phyloP scores from a whole-genome alignment of 805 yeast genomes.

The Wickerhamiella azymoides region DNA sequence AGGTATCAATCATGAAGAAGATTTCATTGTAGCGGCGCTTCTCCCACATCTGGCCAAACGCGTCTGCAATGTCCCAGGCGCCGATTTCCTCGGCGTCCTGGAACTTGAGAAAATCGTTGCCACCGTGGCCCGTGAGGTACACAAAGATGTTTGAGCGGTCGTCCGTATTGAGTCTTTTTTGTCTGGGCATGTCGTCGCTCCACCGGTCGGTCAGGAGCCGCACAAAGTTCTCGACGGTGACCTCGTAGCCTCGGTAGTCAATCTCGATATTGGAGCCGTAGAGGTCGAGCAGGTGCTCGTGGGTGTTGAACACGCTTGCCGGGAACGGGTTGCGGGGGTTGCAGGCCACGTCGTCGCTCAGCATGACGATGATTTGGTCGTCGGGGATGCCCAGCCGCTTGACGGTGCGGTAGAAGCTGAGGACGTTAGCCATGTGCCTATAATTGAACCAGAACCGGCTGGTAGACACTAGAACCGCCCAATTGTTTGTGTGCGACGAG shows the following conservation, averaged over 20 bases:
- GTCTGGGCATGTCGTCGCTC: constrained; percentile 87
- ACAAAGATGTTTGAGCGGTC: constrained; percentile 88
- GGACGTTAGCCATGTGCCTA: constrained; percentile 91
- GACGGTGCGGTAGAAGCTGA: constrained; percentile 89
- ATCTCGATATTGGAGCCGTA: constrained; percentile 94
- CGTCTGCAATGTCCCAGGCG: constrained; percentile 90
- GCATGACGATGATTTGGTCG: constrained; percentile 89
- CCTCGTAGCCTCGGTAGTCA: constrained; percentile 95
- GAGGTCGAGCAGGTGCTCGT: constrained; percentile 79
- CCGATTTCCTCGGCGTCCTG: constrained; percentile 98
- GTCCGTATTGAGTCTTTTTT: constrained; percentile 81
- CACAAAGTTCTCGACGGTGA: constrained; percentile 93
- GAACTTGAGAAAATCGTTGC: constrained; percentile 90
- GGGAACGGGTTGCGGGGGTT: constrained; percentile 93
- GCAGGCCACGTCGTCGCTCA: constrained; percentile 94
- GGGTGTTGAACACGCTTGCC: constrained; percentile 88
- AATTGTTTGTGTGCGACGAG: constrained; percentile 45
- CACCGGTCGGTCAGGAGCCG: constrained; percentile 87
- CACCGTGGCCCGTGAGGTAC: constrained; percentile 97
- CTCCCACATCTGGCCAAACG: constrained; percentile 93
- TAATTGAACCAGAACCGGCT: constrained; percentile 98
- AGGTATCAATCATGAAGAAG: constrained; percentile 94
- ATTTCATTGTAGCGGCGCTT: constrained; percentile 91
- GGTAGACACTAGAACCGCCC: constrained; percentile 90
- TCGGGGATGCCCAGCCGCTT: constrained; percentile 95